These are phyloP conservation scores for Ceratocystis cubensis DNA, from an alignment of 2,329 filamentous ascomycete genomes.

Conservation along the genomic window DNA sequence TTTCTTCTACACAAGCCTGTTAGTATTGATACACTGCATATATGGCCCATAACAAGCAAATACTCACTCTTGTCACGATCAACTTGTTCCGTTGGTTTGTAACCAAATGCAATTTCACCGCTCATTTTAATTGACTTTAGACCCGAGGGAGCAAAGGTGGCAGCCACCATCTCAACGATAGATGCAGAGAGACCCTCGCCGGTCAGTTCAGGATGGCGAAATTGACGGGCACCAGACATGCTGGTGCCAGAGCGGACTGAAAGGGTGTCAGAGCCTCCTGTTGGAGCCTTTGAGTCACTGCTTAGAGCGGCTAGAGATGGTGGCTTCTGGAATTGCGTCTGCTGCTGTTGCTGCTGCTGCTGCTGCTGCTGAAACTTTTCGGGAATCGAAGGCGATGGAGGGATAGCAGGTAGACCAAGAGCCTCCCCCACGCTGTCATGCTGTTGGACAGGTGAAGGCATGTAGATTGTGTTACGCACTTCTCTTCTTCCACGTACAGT, in stretches of 20 bases:
- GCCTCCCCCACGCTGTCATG: conserved; percentile 17
- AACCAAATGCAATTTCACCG: conserved; percentile 80
- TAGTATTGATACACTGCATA: conserved; percentile 18
- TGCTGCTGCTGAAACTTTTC: conserved; percentile 12
- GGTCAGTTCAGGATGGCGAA: conserved; percentile 70
- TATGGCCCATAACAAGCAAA: conserved; percentile 12
- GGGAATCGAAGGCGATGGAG: conserved; percentile 16
- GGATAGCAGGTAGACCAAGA: conserved; percentile 12
- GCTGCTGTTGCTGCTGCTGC: conserved; percentile 6
- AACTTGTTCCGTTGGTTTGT: conserved; percentile 45
- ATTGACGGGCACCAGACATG: conserved; percentile 53
- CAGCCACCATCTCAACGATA: conserved; percentile 82
- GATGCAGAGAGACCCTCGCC: conserved; percentile 74
- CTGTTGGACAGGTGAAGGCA: conserved; percentile 38
- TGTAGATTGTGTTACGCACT: conserved; percentile 79
- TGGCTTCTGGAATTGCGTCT: conserved; percentile 27
- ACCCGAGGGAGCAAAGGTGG: conserved; percentile 62
- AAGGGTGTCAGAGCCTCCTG: conserved; percentile 61
- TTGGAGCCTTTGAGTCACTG: conserved; percentile 48
- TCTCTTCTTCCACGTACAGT: conserved; percentile 82
- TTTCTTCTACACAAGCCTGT: conserved; percentile 40
- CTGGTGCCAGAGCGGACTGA: conserved; percentile 85
- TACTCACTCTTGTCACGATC: conserved; percentile 36
- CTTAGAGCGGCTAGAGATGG: conserved; percentile 39
- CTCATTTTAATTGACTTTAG: conserved; percentile 61